These are phyloP conservation scores for Kwoniella shandongensis DNA, from an alignment of 768 basidiomycete genomes.

Conservation along the genomic window DNA sequence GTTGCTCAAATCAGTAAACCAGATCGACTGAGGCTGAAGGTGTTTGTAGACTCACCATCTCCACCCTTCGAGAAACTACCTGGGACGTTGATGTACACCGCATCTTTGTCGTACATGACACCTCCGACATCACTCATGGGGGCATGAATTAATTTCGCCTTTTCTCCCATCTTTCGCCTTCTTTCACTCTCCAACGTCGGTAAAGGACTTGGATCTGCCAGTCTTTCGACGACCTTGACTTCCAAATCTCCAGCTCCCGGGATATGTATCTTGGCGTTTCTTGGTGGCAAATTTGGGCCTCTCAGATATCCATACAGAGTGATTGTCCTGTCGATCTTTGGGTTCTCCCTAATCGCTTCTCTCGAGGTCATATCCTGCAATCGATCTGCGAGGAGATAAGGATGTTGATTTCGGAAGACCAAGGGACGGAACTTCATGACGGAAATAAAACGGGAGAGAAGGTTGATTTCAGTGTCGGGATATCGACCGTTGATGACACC, in stretches of 20 bases:
- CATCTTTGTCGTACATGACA: conserved; percentile 95
- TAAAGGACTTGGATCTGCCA: conserved; percentile 94
- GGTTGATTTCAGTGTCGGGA: conserved; percentile 93
- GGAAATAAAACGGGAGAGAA: conserved; percentile 90
- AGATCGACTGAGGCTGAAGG: conserved; percentile 7
- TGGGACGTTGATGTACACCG: conserved; percentile 95
- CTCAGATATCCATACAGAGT: conserved; percentile 93
- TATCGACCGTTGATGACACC: conserved; percentile 97
- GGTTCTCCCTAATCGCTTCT: conserved; percentile 73
- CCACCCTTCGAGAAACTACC: conserved; percentile 83
- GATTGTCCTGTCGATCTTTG: conserved; percentile 89
- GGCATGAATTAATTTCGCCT: conserved; percentile 90
- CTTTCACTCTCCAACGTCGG: conserved; percentile 88
- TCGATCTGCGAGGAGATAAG: conserved; percentile 91
- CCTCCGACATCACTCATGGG: conserved; percentile 99
- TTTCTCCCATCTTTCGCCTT: conserved; percentile 86
- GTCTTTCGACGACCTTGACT: conserved; percentile 67
- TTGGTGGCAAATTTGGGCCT: conserved; percentile 60
- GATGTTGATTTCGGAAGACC: conserved; percentile 90
- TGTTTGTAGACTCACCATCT: conserved; percentile 37
- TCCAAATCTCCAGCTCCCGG: conserved; percentile 90
- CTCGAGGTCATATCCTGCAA: conserved; percentile 91
- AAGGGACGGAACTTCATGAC: conserved; percentile 99
- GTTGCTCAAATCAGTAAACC: too few relatives aligned
- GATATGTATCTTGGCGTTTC: conserved; percentile 73